Conservation (phyloP, 768 basidiomycete species). For the Mycena kentingensis region DNA sequence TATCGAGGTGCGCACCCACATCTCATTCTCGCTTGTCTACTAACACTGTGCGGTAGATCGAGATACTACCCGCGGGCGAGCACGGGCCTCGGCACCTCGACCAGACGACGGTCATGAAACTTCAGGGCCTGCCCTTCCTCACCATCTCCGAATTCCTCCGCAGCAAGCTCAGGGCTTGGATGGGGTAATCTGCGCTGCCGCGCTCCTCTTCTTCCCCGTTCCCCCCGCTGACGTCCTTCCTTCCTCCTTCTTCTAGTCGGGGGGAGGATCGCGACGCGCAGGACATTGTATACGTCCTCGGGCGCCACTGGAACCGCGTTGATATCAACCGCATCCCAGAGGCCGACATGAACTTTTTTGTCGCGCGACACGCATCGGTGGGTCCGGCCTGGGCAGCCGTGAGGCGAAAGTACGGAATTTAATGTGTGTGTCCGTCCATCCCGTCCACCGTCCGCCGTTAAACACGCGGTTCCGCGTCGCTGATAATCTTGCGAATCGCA, state of each 20-base stretch:
- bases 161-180: conserved; percentile 83
- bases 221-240: conserved; percentile 18
- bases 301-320: conserved; percentile 77
- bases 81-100: conserved; percentile 77
- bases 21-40: conserved; percentile 11
- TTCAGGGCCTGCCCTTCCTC: conserved; percentile 77
- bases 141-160: conserved; percentile 85
- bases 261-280: conserved; percentile 72
- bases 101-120: conserved; percentile 61
- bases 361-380: conserved; percentile 57
- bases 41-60: conserved; percentile 53
- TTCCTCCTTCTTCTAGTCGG: conserved; percentile 47
- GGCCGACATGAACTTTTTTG: conserved; percentile 81
- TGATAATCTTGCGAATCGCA: conserved; percentile 8
- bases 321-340: conserved; percentile 87
- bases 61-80: conserved; percentile 81
- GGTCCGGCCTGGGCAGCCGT: conserved; percentile 75
- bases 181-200: conserved; percentile 55
- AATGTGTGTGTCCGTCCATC: conserved; percentile 23
- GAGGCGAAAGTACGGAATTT: conserved; percentile 72
- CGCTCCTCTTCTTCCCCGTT: conserved; percentile 9
- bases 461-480: conserved; percentile 1
- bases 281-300: conserved; percentile 72
- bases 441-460: neutral
- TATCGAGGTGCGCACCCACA: conserved; percentile 55